Evolutionary conservation across 805 yeast species (phyloP).

Genomic region (Teunomyces aglyptinius): DNA sequence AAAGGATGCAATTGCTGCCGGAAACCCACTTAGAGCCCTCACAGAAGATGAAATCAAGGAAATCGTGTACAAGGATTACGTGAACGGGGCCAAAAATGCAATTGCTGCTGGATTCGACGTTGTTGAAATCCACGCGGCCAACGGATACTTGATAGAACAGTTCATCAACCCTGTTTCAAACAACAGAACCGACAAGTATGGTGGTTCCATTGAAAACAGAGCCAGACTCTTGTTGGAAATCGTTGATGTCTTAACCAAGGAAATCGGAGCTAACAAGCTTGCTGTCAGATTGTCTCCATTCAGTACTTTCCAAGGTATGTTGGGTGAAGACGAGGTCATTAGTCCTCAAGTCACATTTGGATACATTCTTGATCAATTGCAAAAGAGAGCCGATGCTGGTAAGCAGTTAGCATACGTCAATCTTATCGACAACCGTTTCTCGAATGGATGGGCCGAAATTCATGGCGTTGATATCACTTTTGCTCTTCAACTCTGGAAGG

Average conservation of each 20-base stretch:
- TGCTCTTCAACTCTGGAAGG: slow-evolving; percentile 31
- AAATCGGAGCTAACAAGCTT: slow-evolving; percentile 1
- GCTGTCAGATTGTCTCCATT: slow-evolving; percentile 47
- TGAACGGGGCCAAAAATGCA: slow-evolving; percentile 25
- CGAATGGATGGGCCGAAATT: slow-evolving; percentile 11
- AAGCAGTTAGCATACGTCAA: slow-evolving; percentile 32
- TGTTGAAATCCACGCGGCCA: slow-evolving; percentile 42
- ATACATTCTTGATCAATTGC: slow-evolving; percentile 41
- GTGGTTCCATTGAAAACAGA: slow-evolving; percentile 45
- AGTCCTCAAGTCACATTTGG: slow-evolving; percentile 43
- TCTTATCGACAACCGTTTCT: slow-evolving; percentile 37
- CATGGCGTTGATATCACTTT: slow-evolving; percentile 24
- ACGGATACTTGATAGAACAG: slow-evolving; percentile 41
- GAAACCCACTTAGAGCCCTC: slow-evolving; percentile 17
- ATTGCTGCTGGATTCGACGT: slow-evolving; percentile 39
- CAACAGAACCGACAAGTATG: slow-evolving; percentile 42
- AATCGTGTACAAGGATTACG: slow-evolving; percentile 17
- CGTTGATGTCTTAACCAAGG: slow-evolving; percentile 25
- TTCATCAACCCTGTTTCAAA: slow-evolving; percentile 35
- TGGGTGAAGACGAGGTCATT: slow-evolving; percentile 17
- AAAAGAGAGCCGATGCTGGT: slow-evolving; percentile 27
- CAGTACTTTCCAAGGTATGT: slow-evolving; percentile 30
- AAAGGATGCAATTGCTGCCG: slow-evolving; percentile 28
- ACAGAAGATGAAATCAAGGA: slow-evolving; percentile 22
- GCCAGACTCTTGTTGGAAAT: slow-evolving; percentile 43